These are phyloP conservation scores for Rhodosporidiobolus odoratus DNA, from an alignment of 768 basidiomycete genomes.

Conservation along the genomic window DNA sequence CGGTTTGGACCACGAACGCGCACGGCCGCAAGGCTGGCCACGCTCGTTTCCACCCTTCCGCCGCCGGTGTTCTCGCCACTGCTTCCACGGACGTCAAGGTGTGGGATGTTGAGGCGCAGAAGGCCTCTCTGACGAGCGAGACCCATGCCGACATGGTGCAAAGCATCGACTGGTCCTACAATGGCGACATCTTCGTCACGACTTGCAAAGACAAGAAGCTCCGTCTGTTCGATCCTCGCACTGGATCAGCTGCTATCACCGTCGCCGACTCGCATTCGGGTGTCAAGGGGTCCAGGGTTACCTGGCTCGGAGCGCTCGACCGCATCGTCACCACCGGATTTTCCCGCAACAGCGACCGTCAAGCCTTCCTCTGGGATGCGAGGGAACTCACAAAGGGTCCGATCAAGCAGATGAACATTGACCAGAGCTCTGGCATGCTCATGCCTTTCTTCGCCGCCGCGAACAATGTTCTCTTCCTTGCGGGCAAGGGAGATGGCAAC, in stretches of 20 bases:
- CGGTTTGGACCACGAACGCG: constrained; percentile 63
- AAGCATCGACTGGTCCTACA: constrained; percentile 70
- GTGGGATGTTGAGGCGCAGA: constrained; percentile 79
- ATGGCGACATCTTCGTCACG: constrained; percentile 75
- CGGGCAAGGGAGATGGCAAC: constrained; percentile 95
- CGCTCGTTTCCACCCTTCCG: constrained; percentile 87
- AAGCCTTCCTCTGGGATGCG: constrained; percentile 84
- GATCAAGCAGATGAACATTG: constrained; percentile 70
- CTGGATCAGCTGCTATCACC: constrained; percentile 73
- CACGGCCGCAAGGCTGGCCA: constrained; percentile 82
- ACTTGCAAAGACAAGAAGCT: constrained; percentile 91
- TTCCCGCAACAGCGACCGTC: constrained; percentile 91
- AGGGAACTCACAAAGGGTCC: constrained; percentile 59
- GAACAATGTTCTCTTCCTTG: constrained; percentile 58
- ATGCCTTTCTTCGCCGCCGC: constrained; percentile 99
- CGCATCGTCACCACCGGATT: constrained; percentile 92
- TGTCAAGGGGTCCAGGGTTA: constrained; percentile 81
- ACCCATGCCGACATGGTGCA: constrained; percentile 85
- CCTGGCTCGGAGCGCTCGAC: constrained; percentile 85
- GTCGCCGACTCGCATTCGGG: constrained; percentile 81
- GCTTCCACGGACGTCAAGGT: constrained; percentile 78
- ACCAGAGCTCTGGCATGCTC: constrained; percentile 84
- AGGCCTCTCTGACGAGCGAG: constrained; percentile 54
- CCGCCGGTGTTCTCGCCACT: constrained; percentile 71
- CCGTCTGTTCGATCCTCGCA: constrained; percentile 82